Conservation (phyloP, 108 stramenopile genomes). For the Pseudonitzschia delicatissima region DNA sequence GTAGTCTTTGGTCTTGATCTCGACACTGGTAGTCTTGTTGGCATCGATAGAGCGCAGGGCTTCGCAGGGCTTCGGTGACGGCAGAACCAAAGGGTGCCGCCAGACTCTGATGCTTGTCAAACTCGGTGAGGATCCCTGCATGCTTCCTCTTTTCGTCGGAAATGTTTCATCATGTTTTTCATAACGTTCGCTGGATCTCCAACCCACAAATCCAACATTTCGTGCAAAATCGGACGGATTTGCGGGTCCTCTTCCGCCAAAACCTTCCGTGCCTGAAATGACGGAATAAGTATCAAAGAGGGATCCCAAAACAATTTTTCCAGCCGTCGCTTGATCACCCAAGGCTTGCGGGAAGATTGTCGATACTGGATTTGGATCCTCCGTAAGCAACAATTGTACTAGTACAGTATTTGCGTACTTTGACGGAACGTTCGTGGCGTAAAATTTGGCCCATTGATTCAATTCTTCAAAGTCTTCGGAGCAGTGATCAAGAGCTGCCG, state of each 20-base stretch:
- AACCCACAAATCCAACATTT: background rate
- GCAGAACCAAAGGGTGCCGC: background rate
- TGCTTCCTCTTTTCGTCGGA: background rate
- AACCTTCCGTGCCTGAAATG: background rate
- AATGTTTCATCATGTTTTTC: background rate
- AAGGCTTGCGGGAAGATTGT: too few species aligned
- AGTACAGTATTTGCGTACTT: background rate
- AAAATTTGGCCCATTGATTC: slow-evolving; percentile 4
- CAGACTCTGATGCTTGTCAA: background rate
- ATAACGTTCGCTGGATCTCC: background rate
- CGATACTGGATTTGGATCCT: too few species aligned
- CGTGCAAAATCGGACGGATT: background rate
- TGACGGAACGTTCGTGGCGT: background rate
- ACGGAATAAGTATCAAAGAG: background rate
- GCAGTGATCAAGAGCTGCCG: background rate
- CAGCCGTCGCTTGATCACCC: too few species aligned
- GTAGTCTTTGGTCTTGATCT: background rate
- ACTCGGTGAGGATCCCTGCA: slow-evolving; percentile 3
- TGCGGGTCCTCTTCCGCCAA: background rate
- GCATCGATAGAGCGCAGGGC: background rate
- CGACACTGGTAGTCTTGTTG: background rate
- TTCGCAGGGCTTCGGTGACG: background rate
- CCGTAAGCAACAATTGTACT: too few species aligned
- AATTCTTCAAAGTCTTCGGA: background rate
- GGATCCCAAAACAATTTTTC: too few species aligned